phyloP scores from a whole-genome alignment of 441 rosid species.

The Mallotus japonicus region DNA sequence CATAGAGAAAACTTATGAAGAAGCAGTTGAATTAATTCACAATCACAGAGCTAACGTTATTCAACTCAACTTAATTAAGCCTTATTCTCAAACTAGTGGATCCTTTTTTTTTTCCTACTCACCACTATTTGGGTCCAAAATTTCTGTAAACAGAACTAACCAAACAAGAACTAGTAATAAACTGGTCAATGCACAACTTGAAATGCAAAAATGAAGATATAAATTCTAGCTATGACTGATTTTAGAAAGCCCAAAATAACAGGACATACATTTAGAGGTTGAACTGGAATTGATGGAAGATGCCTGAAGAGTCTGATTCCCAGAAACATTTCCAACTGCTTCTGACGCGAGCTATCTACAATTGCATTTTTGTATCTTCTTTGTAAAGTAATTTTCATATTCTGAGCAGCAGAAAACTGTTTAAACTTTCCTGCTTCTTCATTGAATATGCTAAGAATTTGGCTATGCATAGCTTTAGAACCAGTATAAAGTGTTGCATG shows the following conservation, averaged over 20 bases:
- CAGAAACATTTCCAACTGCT: slow-evolving; percentile 95
- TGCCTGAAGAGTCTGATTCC: slow-evolving; percentile 95
- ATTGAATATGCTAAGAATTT: slow-evolving; percentile 88
- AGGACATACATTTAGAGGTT: slow-evolving; percentile 74
- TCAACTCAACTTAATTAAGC: neutral
- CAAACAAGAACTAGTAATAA: neutral
- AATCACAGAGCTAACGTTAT: neutral
- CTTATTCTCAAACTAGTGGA: neutral
- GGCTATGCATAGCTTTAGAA: slow-evolving; percentile 99
- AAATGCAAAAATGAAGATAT: neutral
- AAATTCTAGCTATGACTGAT: neutral
- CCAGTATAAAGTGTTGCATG: slow-evolving; percentile 99
- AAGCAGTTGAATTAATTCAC: neutral
- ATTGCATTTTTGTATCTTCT: slow-evolving; percentile 89
- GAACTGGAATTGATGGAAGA: slow-evolving; percentile 84
- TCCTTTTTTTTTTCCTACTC: neutral
- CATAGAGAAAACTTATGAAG: neutral
- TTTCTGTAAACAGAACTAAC: neutral
- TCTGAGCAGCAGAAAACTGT: slow-evolving; percentile 92
- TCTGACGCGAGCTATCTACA: slow-evolving; percentile 96
- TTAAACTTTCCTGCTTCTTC: slow-evolving; percentile 90
- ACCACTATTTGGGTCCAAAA: neutral
- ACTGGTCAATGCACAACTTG: neutral
- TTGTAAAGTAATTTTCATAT: slow-evolving; percentile 85
- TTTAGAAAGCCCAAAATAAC: neutral